Percentiles rank a stretch among this genome's conserved stretches.
Evolutionary conservation across 305 asterid species (phyloP).

Genomic region (Vinca major): DNA sequence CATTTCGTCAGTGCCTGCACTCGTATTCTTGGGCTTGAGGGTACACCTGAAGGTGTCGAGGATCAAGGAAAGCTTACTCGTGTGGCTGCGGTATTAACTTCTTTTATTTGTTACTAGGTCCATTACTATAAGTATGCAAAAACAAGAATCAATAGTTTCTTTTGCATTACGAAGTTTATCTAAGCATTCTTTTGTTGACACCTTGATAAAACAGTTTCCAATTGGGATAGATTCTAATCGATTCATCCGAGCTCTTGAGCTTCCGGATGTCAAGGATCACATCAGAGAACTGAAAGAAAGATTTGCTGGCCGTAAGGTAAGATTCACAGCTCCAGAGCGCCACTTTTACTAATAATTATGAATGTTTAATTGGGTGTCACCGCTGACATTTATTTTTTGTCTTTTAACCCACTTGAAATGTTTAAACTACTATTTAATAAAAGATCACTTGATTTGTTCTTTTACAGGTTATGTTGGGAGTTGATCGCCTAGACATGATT

Average conservation of each 20-base stretch:
- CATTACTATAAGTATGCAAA: not conserved
- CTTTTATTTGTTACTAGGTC: not conserved
- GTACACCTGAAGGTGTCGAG: constrained; percentile 95
- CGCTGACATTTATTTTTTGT: not conserved
- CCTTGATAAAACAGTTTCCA: constrained; percentile 64
- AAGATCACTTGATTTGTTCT: constrained; percentile 8
- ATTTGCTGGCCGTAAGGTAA: constrained; percentile 80
- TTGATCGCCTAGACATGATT: constrained; percentile 89
- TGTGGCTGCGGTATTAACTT: constrained; percentile 68
- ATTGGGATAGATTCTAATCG: constrained; percentile 91
- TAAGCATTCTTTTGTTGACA: constrained; percentile 8
- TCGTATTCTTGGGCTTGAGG: constrained; percentile 93
- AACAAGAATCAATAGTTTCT: not conserved
- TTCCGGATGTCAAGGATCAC: constrained; percentile 59
- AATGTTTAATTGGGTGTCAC: not conserved
- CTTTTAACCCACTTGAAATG: not conserved
- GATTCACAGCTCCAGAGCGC: not conserved
- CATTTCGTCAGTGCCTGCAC: constrained; percentile 94
- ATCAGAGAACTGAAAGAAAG: constrained; percentile 72
- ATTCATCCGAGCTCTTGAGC: constrained; percentile 77
- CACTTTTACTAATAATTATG: not conserved
- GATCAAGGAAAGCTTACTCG: constrained; percentile 94
- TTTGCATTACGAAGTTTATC: not conserved
- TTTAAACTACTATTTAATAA: too few relatives aligned
- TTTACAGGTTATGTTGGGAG: constrained; percentile 85